These are phyloP conservation scores for Fraxinus baroniana DNA, from an alignment of 305 asterid species.

Conservation along the genomic window DNA sequence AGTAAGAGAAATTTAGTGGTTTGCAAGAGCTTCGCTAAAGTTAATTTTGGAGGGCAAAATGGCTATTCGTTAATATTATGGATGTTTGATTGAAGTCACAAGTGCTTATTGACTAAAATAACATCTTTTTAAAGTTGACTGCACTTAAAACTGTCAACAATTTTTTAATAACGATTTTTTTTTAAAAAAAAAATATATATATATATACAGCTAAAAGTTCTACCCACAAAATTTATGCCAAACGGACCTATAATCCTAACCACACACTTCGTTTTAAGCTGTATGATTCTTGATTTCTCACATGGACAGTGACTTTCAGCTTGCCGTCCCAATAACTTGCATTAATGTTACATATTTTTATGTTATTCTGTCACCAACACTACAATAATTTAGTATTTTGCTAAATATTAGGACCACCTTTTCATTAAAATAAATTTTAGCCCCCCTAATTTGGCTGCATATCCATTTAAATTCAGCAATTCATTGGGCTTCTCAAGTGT, in stretches of 20 bases:
- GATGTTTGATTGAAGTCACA: background rate
- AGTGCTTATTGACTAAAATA: background rate
- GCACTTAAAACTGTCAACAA: too few relatives aligned
- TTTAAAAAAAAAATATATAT: too few relatives aligned
- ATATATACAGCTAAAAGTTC: too few relatives aligned
- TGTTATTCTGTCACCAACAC: background rate
- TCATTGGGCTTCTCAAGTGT: slow-evolving; percentile 14
- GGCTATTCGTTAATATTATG: background rate
- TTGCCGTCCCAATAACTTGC: slow-evolving; percentile 1
- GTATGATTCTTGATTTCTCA: background rate
- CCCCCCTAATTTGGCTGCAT: background rate
- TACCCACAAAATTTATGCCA: background rate
- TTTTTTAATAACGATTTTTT: too few relatives aligned
- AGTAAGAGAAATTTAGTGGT: too few relatives aligned
- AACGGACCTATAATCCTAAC: background rate
- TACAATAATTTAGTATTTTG: background rate
- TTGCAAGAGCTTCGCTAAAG: background rate
- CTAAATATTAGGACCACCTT: background rate
- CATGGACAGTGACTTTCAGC: background rate
- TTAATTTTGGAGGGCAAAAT: background rate
- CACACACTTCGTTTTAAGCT: background rate
- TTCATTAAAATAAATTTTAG: slow-evolving; percentile 15
- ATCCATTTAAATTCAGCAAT: background rate
- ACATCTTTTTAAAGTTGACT: too few relatives aligned
- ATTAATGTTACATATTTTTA: background rate